Conservation (phyloP, 2,329 filamentous ascomycete genomes). For the Penicillium sclerotiorum region DNA sequence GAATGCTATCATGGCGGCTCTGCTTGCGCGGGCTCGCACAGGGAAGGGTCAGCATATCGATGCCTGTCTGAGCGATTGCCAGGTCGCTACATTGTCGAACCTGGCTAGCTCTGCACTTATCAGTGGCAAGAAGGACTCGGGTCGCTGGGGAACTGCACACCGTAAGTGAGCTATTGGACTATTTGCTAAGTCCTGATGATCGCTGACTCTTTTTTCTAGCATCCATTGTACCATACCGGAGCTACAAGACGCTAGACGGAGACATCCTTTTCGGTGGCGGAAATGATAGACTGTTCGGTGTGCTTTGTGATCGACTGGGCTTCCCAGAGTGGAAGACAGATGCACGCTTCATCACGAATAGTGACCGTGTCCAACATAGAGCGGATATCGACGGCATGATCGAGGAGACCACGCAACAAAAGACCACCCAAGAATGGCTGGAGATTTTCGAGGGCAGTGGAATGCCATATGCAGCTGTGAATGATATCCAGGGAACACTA, state of each 20-base stretch:
- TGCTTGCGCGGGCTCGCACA: conserved; percentile 73
- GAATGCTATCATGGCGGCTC: conserved; percentile 91
- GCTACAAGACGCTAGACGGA: conserved; percentile 68
- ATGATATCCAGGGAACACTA: conserved; percentile 83
- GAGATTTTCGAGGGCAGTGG: conserved; percentile 84
- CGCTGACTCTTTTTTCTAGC: conserved; percentile 54
- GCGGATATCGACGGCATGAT: conserved; percentile 76
- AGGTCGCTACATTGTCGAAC: conserved; percentile 92
- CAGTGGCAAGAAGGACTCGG: conserved; percentile 81
- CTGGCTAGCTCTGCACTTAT: conserved; percentile 91
- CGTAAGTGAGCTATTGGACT: conserved; percentile 54
- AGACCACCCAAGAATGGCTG: conserved; percentile 87
- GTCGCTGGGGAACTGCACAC: conserved; percentile 95
- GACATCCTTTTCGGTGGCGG: conserved; percentile 66
- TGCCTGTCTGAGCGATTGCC: conserved; percentile 87
- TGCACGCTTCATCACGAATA: conserved; percentile 61
- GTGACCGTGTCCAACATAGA: conserved; percentile 66
- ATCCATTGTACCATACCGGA: conserved; percentile 95
- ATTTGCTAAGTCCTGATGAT: conserved; percentile 2
- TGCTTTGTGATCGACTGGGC: conserved; percentile 60
- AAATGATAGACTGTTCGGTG: conserved; percentile 64
- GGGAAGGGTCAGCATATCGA: conserved; percentile 91
- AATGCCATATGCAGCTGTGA: conserved; percentile 92
- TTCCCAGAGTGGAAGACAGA: conserved; percentile 63
- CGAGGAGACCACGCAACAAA: conserved; percentile 71